Evolutionary conservation across 495 filamentous ascomycete species (phyloP).

Genomic region (Tuber aestivum): DNA sequence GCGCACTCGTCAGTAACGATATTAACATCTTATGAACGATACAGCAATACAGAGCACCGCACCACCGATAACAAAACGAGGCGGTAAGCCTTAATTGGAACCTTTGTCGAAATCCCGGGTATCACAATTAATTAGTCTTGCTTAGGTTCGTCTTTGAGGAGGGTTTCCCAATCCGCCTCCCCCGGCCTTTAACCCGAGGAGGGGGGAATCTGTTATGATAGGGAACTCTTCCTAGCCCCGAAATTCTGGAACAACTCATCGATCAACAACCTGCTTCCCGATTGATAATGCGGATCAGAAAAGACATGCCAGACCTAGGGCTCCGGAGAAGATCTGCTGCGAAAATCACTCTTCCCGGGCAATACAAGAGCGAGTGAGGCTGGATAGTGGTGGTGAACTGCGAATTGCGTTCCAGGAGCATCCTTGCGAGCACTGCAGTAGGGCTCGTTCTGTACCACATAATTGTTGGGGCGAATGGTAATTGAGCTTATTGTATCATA

Average conservation of each 20-base stretch:
- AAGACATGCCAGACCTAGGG: background rate
- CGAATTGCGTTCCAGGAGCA: background rate
- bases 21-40: background rate
- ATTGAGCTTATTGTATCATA: no score
- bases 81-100: background rate
- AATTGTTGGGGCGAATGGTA: background rate
- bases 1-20: background rate
- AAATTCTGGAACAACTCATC: background rate
- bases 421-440: background rate
- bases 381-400: background rate
- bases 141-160: background rate
- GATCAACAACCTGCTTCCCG: background rate
- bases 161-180: background rate
- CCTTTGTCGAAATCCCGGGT: background rate
- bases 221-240: background rate
- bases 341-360: background rate
- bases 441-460: background rate
- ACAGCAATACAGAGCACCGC: background rate
- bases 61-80: background rate
- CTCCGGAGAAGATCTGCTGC: background rate
- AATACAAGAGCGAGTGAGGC: background rate
- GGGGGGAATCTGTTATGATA: background rate
- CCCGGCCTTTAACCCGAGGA: background rate
- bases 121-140: background rate
- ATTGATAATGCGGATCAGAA: background rate